Evolutionary conservation across 805 yeast genomes (phyloP).

Genomic region (Candida jianshihensis): DNA sequence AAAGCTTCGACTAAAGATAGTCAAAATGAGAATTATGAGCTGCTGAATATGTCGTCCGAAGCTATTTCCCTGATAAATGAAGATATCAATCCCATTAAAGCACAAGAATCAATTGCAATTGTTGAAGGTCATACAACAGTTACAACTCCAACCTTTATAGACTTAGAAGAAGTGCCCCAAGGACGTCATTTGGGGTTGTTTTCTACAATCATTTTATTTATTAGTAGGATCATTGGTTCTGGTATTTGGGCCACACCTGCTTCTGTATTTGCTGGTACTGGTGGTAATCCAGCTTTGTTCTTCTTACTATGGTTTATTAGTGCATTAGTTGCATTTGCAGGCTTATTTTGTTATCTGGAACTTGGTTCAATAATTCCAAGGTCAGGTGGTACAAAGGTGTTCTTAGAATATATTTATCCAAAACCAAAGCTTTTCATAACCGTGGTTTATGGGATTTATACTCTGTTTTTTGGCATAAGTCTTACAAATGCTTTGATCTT

Average conservation of each 20-base stretch:
- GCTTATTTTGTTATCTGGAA: constrained; percentile 60
- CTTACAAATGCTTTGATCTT: constrained; percentile 51
- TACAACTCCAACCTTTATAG: constrained; percentile 5
- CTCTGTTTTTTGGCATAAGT: constrained; percentile 48
- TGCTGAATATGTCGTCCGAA: no score
- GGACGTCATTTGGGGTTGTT: constrained; percentile 70
- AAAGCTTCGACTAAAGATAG: no score
- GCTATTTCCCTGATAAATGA: no score
- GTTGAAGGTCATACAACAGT: no score
- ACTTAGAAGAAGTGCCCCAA: constrained; percentile 40
- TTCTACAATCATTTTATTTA: constrained; percentile 56
- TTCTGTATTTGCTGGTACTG: constrained; percentile 56
- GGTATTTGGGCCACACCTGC: constrained; percentile 74
- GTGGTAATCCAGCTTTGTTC: constrained; percentile 58
- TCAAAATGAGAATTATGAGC: no score
- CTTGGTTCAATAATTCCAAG: constrained; percentile 65
- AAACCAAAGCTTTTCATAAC: constrained; percentile 51
- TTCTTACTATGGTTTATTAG: constrained; percentile 58
- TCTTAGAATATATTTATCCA: constrained; percentile 59
- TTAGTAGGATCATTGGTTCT: constrained; percentile 68
- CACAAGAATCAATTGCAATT: no score
- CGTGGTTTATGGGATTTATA: constrained; percentile 41
- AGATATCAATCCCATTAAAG: no score
- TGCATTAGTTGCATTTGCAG: constrained; percentile 56
- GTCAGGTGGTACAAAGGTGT: constrained; percentile 72